Base-by-base conservation (phyloP, 371 early-diverging fungal species). In the Mucor irregularis region DNA sequence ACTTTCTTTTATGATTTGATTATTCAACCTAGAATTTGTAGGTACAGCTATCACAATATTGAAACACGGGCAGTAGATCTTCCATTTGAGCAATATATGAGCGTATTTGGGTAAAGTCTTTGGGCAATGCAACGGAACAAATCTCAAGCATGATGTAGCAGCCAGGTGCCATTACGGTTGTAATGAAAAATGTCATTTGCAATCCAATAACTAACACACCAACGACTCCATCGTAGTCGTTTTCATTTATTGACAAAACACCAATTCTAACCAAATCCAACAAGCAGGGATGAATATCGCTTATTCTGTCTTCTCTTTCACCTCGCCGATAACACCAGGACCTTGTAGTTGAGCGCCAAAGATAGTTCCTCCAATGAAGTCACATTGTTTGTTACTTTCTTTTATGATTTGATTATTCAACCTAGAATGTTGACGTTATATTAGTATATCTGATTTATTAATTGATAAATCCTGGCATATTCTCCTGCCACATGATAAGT, bases 281-380 rank as follows among this genome's bases (percentile, higher is more conserved):
- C 11, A 42, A 13, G 42, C 25, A 42, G 2, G 25, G 3, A 42
- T 42, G 10, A 11, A 24, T 42, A 25, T 24, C 73, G 49, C 59
- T 64, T 64, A 76, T 68, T 67, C 67, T 49, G 55, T 71, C 46
- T 56, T 67, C 73, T 21, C 64, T 54, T 71, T 71, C n/a, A 59
- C 21, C 21, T 61, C 62, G 25, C 43, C 43, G 33, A 53, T 22
- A n/a, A 53, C n/a, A n/a, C n/a, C n/a, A n/a, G n/a, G n/a, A n/a
- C n/a, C n/a, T n/a, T 4, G 39, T n/a, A 16, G 34, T 11, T 42
- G 25, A n/a, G 31, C 17, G 28, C 53, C 43, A 33, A 21, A 25
- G 22, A 17, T 26, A 13, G 14, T 9, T 10, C 25, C 0, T 42
- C 43, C 22, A 24, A 7, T 42, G 22, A 42, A 42, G 22, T 25